Evolutionary conservation across 2,329 filamentous ascomycete species (phyloP).

Genomic region (Penicillium hordei): DNA sequence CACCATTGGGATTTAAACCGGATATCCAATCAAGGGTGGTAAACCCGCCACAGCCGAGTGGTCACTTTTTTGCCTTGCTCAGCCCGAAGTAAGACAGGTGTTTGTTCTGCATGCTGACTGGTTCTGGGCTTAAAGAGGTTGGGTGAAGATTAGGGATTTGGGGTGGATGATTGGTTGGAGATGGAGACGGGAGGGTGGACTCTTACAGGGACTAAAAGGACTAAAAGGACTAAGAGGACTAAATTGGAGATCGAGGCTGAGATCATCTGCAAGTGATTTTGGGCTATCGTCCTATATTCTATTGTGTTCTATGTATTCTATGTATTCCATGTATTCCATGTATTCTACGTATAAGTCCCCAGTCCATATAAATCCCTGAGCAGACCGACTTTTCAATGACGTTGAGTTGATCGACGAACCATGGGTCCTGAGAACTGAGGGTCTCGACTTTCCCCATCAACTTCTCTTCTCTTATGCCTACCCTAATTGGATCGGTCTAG

Average conservation of each 20-base stretch:
- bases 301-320: too few species aligned
- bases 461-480: background rate
- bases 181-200: slow-evolving; percentile 13
- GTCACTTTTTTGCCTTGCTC: slow-evolving; percentile 15
- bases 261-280: slow-evolving; percentile 6
- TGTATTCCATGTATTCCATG: too few species aligned
- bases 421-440: background rate
- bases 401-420: slow-evolving; percentile 3
- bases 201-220: slow-evolving; percentile 1
- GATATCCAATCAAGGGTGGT: background rate
- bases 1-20: slow-evolving; percentile 7
- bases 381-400: slow-evolving; percentile 6
- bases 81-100: slow-evolving; percentile 13
- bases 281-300: background rate
- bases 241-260: background rate
- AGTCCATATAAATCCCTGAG: too few species aligned
- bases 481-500: background rate
- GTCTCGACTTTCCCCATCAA: background rate
- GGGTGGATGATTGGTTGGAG: slow-evolving; percentile 17
- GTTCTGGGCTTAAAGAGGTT: slow-evolving; percentile 3
- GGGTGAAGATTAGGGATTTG: slow-evolving; percentile 10
- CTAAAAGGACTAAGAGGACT: background rate
- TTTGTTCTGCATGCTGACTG: slow-evolving; percentile 20
- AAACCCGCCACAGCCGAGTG: slow-evolving; percentile 8
- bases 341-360: too few species aligned